Base-by-base conservation (phyloP, 2,329 filamentous ascomycete species). In the Colletotrichum horii region DNA sequence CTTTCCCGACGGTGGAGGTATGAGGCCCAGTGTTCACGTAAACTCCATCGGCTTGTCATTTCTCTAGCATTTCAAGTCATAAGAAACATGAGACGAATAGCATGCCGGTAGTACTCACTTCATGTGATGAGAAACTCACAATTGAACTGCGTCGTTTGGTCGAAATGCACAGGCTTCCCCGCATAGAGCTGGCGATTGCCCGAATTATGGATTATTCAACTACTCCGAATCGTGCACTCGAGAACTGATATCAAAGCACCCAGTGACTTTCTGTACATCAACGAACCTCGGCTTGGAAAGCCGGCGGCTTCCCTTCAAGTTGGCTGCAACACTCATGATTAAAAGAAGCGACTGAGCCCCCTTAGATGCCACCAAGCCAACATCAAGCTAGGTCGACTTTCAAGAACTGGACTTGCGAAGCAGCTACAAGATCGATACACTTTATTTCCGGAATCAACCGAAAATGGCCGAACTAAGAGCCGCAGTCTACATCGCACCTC, bases 161-260 rank as follows among this genome's bases (percentile, higher is more conserved):
- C n/a, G 11, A 48, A 22, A 22, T 48, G 6, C 43, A 22, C 43
- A 48, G 43, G n/a, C 1, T 43, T 22, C n/a, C 43, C 43, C 43
- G n/a, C 43, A 14, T 6, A 2, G 2, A 48, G 6, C n/a, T 14
- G 43, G 8, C 3, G 2, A 0, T 26, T 28, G 0, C 15, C 9
- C 8, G 55, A 58, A 26, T 58, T 58, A 2, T 58, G 14, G 24
- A 58, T 58, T 58, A 58, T 16, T 58, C 55, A 58, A 58, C 55
- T 58, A 1, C 16, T 58, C 55, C 55, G 55, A 58, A 24, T 24
- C 26, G 2, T 16, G 15, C 55, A 28, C 43, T 22, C 22, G 19
- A 8, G 11, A 12, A 6, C 4, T 48, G n/a, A 48, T 8, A 12
- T 48, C 43, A 48, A 8, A 22, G 43, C 6, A 48, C n/a, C 3